phyloP scores from a whole-genome alignment of 192 early-diverging fungal species.

The Obelidium mucronatum region DNA sequence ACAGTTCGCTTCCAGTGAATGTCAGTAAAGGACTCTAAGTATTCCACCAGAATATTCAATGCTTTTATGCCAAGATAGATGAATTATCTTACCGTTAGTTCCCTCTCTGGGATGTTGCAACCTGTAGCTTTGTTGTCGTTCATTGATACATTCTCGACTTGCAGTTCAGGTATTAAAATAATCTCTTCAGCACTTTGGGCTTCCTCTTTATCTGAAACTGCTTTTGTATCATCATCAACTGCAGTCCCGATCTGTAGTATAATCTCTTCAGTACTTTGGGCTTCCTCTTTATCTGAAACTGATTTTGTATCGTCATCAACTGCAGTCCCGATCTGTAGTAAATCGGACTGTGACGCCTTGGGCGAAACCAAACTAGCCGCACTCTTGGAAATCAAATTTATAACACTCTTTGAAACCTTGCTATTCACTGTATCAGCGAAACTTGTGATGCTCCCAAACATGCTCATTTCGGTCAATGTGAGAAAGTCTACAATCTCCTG shows the following conservation, averaged over 20 bases:
- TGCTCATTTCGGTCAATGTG: conserved; percentile 34
- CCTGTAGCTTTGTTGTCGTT: not conserved
- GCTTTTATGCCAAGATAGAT: too few relatives aligned
- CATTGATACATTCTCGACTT: not conserved
- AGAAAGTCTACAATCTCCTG: conserved; percentile 40
- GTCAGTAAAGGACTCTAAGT: too few relatives aligned
- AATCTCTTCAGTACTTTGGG: not conserved
- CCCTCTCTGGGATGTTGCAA: not conserved
- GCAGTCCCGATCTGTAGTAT: not conserved
- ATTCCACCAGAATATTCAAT: too few relatives aligned
- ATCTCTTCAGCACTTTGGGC: not conserved
- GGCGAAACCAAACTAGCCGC: conserved; percentile 25
- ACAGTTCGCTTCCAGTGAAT: too few relatives aligned
- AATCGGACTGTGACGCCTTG: not conserved
- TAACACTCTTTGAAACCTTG: conserved; percentile 28
- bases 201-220: not conserved
- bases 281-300: not conserved
- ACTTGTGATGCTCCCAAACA: conserved; percentile 34
- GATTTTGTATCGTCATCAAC: not conserved
- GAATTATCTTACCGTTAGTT: too few relatives aligned
- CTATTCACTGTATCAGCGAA: conserved; percentile 4
- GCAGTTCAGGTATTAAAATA: not conserved
- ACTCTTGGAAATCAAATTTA: conserved; percentile 30
- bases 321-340: not conserved
- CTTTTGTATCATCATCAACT: not conserved